Percentiles rank a stretch among this genome's conserved stretches.
phyloP scores from a whole-genome alignment of 164 flowering plant species.

The Platanus orientalis region DNA sequence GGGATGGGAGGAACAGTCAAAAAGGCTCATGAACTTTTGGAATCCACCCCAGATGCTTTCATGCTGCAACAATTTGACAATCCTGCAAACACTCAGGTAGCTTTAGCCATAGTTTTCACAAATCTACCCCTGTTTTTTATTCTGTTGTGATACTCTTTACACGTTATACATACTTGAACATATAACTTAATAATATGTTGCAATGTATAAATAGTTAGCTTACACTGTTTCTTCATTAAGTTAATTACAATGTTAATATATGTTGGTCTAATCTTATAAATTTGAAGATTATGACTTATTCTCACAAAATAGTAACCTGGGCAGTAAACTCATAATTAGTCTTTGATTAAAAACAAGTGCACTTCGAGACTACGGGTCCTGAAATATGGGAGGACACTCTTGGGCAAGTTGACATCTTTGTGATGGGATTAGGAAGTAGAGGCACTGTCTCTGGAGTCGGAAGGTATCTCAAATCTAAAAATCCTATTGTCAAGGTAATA shows the following conservation, averaged over 20 bases:
- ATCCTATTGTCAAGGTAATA: conserved; percentile 87
- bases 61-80: conserved; percentile 94
- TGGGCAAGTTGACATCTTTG: conserved; percentile 88
- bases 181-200: too few species aligned
- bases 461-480: conserved; percentile 75
- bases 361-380: conserved; percentile 96
- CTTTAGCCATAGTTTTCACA: neutral
- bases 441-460: conserved; percentile 97
- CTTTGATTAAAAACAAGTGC: conserved; percentile 43
- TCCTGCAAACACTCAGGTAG: conserved; percentile 87
- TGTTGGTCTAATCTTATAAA: too few species aligned
- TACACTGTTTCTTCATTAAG: neutral
- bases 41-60: conserved; percentile 72
- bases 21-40: conserved; percentile 79
- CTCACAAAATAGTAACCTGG: neutral
- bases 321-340: neutral
- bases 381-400: conserved; percentile 94
- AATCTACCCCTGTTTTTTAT: neutral
- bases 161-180: too few species aligned
- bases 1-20: conserved; percentile 97
- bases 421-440: conserved; percentile 98
- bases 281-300: neutral
- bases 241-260: neutral
- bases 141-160: too few species aligned
- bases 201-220: neutral